A percentile compares a stretch with the other conserved stretches of the same genome.
phyloP scores from a whole-genome alignment of 495 filamentous ascomycete genomes.

The Tetracladium marchalianum region DNA sequence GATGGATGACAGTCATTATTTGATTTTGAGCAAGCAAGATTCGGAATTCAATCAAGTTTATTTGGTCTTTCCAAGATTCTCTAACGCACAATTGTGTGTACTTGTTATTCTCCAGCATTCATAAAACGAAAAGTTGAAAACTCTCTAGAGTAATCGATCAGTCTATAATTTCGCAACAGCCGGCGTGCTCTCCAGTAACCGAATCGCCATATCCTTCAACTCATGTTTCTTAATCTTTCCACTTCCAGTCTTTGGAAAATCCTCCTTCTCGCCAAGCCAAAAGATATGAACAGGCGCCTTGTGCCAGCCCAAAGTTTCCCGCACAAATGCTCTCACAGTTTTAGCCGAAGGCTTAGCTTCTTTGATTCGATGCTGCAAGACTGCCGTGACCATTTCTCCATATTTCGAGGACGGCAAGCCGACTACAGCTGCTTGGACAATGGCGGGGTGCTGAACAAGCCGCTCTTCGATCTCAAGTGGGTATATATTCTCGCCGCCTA shows the following conservation, averaged over 20 bases:
- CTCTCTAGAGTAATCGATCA: too few species aligned
- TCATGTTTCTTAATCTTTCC: slow-evolving; percentile 64
- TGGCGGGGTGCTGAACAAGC: slow-evolving; percentile 44
- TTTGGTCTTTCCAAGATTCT: too few species aligned
- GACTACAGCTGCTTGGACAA: slow-evolving; percentile 49
- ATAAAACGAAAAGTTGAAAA: too few species aligned
- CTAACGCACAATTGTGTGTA: too few species aligned
- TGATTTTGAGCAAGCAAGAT: too few species aligned
- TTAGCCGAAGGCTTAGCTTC: slow-evolving; percentile 22
- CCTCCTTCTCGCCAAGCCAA: slow-evolving; percentile 48
- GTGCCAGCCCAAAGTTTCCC: slow-evolving; percentile 51
- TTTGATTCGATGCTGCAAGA: slow-evolving; percentile 32
- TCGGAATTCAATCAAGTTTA: too few species aligned
- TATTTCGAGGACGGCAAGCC: slow-evolving; percentile 53
- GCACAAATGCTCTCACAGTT: slow-evolving; percentile 48
- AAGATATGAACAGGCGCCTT: slow-evolving; percentile 59
- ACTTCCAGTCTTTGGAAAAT: slow-evolving; percentile 57
- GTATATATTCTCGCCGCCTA: slow-evolving; percentile 53
- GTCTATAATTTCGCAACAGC: too few species aligned
- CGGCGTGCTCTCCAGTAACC: neutral
- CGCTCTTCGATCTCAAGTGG: slow-evolving; percentile 64
- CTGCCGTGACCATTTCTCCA: slow-evolving; percentile 58
- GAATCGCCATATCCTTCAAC: slow-evolving; percentile 45
- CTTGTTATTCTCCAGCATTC: too few species aligned
- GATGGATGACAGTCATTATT: too few species aligned